These are phyloP conservation scores for Arachnomyces sp. DNA, from an alignment of 2,329 filamentous ascomycete species.

Conservation along the genomic window DNA sequence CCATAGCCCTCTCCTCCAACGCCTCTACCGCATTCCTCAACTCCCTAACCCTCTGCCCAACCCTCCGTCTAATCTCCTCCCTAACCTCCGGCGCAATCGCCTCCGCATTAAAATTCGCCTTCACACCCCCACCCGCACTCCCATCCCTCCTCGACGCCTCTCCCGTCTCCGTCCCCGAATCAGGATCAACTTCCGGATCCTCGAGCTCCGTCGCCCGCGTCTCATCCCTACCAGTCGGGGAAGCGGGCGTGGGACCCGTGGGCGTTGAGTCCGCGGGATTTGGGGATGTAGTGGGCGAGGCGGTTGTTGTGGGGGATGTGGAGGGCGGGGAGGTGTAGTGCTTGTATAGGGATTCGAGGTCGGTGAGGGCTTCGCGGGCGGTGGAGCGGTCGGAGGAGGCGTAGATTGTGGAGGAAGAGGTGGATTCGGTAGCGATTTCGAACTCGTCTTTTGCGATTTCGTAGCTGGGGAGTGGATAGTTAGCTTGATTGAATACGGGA, in stretches of 20 bases:
- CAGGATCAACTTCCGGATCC: too few species aligned
- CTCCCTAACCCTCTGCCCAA: conserved; percentile 41
- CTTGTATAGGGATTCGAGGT: conserved; percentile 27
- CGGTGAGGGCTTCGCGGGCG: conserved; percentile 39
- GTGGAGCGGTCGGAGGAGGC: conserved; percentile 39
- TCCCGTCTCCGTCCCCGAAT: conserved; percentile 4
- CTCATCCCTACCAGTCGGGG: conserved; percentile 8
- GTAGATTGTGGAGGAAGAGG: conserved; percentile 38
- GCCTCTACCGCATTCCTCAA: conserved; percentile 37
- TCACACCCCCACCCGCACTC: conserved; percentile 14
- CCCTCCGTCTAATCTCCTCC: conserved; percentile 37
- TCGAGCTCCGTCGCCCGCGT: conserved; percentile 9
- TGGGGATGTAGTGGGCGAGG: neutral
- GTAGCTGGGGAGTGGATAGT: neutral
- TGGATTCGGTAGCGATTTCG: conserved; percentile 43
- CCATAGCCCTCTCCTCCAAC: conserved; percentile 34
- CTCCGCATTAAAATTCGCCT: conserved; percentile 26
- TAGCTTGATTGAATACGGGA: too few species aligned
- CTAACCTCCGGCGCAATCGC: conserved; percentile 22
- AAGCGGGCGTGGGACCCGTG: neutral
- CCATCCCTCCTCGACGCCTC: conserved; percentile 7
- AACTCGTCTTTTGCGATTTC: too few species aligned
- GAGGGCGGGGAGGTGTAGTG: conserved; percentile 22
- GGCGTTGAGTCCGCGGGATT: neutral
- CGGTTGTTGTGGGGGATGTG: conserved; percentile 2